Evolutionary conservation across 2,329 filamentous ascomycete genomes (phyloP).

Genomic region (Rutstroemia sp.): DNA sequence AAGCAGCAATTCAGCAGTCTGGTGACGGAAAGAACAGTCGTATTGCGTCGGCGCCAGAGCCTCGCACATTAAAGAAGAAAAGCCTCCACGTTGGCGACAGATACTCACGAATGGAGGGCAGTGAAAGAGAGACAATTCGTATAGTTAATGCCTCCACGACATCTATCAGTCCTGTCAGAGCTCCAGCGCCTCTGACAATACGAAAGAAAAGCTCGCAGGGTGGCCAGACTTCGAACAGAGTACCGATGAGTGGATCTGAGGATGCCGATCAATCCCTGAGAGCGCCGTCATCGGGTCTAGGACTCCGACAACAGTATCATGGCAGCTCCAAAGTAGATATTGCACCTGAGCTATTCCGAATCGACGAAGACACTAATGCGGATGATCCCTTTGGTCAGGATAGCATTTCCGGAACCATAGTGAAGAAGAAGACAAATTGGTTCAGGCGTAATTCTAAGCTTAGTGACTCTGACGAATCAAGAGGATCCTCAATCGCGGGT

Average conservation of each 20-base stretch:
- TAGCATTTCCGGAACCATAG: slow-evolving; percentile 19
- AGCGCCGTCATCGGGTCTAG: slow-evolving; percentile 9
- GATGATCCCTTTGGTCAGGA: slow-evolving; percentile 18
- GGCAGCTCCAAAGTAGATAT: slow-evolving; percentile 5
- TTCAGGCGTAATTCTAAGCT: slow-evolving; percentile 27
- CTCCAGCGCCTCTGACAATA: slow-evolving; percentile 28
- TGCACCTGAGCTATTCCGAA: slow-evolving; percentile 14
- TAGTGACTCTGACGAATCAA: slow-evolving; percentile 17
- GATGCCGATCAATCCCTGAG: background rate
- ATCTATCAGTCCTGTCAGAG: slow-evolving; percentile 24
- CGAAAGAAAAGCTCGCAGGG: slow-evolving; percentile 25
- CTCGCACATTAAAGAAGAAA: slow-evolving; percentile 11
- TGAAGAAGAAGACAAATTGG: slow-evolving; percentile 27
- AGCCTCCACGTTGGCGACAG: slow-evolving; percentile 11
- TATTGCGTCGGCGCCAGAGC: slow-evolving; percentile 27
- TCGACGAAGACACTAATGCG: slow-evolving; percentile 14
- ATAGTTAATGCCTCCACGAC: slow-evolving; percentile 21
- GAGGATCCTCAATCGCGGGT: slow-evolving; percentile 9
- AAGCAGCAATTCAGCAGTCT: slow-evolving; percentile 10
- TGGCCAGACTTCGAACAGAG: slow-evolving; percentile 3
- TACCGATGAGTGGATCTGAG: background rate
- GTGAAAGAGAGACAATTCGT: slow-evolving; percentile 21
- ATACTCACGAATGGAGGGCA: no score
- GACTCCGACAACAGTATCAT: slow-evolving; percentile 21
- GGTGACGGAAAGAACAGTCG: slow-evolving; percentile 17